phyloP scores from a whole-genome alignment of 805 yeast genomes.

The Wickerhamomyces subpelliculosus region DNA sequence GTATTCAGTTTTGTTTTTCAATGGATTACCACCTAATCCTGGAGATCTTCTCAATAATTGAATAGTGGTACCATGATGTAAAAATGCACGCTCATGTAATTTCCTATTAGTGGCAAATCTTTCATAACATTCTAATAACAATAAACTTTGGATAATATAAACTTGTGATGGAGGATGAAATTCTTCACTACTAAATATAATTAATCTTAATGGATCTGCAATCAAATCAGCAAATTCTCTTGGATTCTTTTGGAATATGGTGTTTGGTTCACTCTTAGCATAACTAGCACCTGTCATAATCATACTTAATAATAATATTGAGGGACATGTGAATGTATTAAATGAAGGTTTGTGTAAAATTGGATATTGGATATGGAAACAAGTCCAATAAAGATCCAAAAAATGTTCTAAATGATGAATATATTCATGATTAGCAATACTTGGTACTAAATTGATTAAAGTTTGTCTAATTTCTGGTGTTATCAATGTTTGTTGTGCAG shows the following conservation, averaged over 20 bases:
- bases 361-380: conserved; percentile 38
- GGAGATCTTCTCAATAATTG: conserved; percentile 74
- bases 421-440: conserved; percentile 15
- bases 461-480: conserved; percentile 15
- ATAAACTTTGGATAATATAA: conserved; percentile 70
- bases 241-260: conserved; percentile 11
- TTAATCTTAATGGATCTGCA: conserved; percentile 52
- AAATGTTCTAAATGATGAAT: conserved; percentile 17
- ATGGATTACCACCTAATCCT: conserved; percentile 65
- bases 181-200: conserved; percentile 61
- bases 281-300: conserved; percentile 27
- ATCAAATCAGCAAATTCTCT: conserved; percentile 27
- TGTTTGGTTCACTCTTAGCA: conserved; percentile 14
- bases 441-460: conserved; percentile 15
- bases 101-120: conserved; percentile 61
- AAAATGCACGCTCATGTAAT: conserved; percentile 74
- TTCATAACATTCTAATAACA: conserved; percentile 73
- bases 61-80: conserved; percentile 83
- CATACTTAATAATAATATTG: conserved; percentile 48
- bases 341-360: conserved; percentile 44
- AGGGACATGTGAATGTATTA: conserved; percentile 44
- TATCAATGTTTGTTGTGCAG: conserved; percentile 20
- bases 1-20: conserved; percentile 23
- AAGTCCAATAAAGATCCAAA: conserved; percentile 20
- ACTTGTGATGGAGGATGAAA: conserved; percentile 71